These are phyloP conservation scores for Draba incana DNA, from an alignment of 345 rosid species.

Conservation along the genomic window DNA sequence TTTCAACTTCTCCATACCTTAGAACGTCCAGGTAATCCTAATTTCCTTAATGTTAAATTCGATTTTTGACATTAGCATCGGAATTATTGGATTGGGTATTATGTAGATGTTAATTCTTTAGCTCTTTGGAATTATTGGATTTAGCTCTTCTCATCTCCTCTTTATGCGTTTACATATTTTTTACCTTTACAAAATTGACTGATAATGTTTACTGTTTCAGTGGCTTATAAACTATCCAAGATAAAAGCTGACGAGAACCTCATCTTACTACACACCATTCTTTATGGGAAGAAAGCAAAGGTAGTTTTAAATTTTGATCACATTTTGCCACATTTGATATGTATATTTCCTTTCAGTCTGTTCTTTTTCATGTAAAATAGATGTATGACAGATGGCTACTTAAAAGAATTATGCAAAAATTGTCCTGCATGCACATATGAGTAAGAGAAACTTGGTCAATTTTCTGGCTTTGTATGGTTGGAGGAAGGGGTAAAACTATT, in stretches of 20 bases:
- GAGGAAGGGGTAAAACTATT: constrained; percentile 70
- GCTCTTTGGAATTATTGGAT: too few species aligned
- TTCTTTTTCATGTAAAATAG: too few species aligned
- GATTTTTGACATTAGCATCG: constrained; percentile 6
- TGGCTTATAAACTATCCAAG: constrained; percentile 96
- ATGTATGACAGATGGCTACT: background rate
- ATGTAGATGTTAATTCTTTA: background rate
- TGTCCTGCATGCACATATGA: constrained; percentile 60
- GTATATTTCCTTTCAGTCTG: constrained; percentile 5
- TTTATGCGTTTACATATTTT: too few species aligned
- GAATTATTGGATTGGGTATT: constrained; percentile 15
- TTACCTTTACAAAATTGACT: too few species aligned
- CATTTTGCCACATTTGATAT: constrained; percentile 7
- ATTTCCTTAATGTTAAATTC: constrained; percentile 19
- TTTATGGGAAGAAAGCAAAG: constrained; percentile 98
- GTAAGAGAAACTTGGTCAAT: constrained; percentile 87
- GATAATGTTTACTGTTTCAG: too few species aligned
- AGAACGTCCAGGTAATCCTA: constrained; percentile 76
- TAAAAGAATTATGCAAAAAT: constrained; percentile 15
- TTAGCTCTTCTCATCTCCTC: too few species aligned
- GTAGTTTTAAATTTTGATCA: constrained; percentile 42
- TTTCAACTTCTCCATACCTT: constrained; percentile 84
- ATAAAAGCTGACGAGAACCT: constrained; percentile 90
- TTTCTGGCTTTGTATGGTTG: constrained; percentile 91
- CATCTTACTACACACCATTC: constrained; percentile 70